Evolutionary conservation across 1,139 yeast species (phyloP), one percentile per base, ranked within the genome.

Genomic region (Tardiomyces depauwii): DNA sequence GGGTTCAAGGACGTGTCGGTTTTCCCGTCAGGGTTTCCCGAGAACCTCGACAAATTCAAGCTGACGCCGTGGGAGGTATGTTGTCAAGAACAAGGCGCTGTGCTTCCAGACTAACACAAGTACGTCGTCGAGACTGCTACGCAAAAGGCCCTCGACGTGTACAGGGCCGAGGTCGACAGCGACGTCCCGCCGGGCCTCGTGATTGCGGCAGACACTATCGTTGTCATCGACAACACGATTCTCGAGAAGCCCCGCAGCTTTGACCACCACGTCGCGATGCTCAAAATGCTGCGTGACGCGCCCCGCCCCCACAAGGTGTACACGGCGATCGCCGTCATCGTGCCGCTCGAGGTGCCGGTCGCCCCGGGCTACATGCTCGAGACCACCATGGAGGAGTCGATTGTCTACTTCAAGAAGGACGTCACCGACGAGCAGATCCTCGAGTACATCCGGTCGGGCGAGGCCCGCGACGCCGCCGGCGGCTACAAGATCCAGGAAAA

Each of bases 401-500:
- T 62, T 13, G 70, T 81, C 4, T 52, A 58, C 38, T 74, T 81
- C 60, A 78, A 78, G 51, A 51, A 61, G 1, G 55, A 63, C 2
- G 60, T 78, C 13, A 70, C 78, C 1, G 78, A 78, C 50, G 76
- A 71, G 16, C 65, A 80, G 36, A 60, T 89, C 2, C 57, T 72
- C 36, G 68, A 71, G 14, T 91, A 89, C 61, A 80, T 85, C 11
- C 72, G 72, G 1, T 67, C 80, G 2, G 82, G 75, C 25, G 97
- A 89, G 61, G 98, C 93, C 0, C 51, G 71, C 5, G 73, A 76
- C 40, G 96, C 85, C 1, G 96, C 97, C 0, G 98, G 96, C 7
- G 98, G 98, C 1, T 88, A 87, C 66, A 82, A 81, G 55, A 82
- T 82, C 50, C 97, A 91, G 62, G 85, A 80, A 1, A 60, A 61